Evolutionary conservation across 352 stramenopile genomes (phyloP).

Genomic region (Pythium scleroteichum): DNA sequence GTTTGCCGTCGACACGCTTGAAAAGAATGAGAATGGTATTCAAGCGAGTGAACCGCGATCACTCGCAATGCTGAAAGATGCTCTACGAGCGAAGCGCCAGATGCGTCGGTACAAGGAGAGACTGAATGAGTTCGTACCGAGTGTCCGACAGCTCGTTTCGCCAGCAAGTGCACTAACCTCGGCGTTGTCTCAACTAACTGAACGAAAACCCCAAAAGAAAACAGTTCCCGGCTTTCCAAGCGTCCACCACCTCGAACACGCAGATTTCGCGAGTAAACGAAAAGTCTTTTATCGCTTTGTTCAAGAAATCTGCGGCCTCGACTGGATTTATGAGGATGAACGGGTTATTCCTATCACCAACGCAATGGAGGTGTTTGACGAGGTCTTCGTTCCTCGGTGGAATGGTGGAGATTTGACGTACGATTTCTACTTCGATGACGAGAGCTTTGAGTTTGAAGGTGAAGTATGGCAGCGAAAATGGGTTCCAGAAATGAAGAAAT

Average conservation of each 20-base stretch:
- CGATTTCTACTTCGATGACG: constrained; percentile 62
- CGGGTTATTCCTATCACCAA: constrained; percentile 40
- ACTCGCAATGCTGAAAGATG: constrained; percentile 37
- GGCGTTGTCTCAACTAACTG: constrained; percentile 3
- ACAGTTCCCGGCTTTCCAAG: constrained; percentile 41
- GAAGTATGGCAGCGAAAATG: constrained; percentile 39
- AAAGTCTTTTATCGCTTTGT: constrained; percentile 54
- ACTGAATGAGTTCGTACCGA: constrained; percentile 33
- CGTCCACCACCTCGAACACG: constrained; percentile 30
- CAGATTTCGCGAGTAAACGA: constrained; percentile 41
- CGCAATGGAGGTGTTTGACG: constrained; percentile 41
- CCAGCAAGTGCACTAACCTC: constrained; percentile 1
- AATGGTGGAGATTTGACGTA: constrained; percentile 47
- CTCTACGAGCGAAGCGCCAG: constrained; percentile 39
- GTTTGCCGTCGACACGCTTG: constrained; percentile 39
- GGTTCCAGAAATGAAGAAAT: constrained; percentile 32
- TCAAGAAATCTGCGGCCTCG: constrained; percentile 41
- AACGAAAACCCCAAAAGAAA: constrained; percentile 21
- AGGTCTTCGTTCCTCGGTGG: constrained; percentile 48
- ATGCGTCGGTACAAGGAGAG: constrained; percentile 49
- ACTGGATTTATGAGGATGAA: constrained; percentile 57
- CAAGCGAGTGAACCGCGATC: constrained; percentile 8
- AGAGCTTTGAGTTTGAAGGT: constrained; percentile 44
- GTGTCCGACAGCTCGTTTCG: constrained; percentile 4
- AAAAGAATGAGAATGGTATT: constrained; percentile 16